Conservation (phyloP, 73 alveolate genomes). For the Blepharisma stoltei region DNA sequence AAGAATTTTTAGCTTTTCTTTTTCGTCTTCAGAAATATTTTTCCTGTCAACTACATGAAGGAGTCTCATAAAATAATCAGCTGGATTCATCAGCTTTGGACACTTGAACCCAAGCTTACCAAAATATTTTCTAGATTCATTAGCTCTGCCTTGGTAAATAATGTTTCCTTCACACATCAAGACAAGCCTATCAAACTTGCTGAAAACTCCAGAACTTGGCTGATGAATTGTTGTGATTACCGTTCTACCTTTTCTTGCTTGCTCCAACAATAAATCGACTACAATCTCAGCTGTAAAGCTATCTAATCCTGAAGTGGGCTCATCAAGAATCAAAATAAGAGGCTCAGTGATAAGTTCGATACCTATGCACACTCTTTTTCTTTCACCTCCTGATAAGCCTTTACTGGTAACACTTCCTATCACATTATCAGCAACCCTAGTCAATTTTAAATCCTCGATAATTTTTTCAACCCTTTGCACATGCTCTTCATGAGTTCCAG, state of each 20-base stretch:
- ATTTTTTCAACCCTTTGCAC: background rate
- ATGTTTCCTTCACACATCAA: constrained; percentile 54
- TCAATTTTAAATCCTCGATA: background rate
- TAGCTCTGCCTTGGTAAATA: constrained; percentile 59
- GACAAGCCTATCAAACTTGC: constrained; percentile 56
- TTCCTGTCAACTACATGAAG: background rate
- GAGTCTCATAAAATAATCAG: constrained; percentile 29
- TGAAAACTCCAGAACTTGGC: constrained; percentile 54
- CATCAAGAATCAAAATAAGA: constrained; percentile 67
- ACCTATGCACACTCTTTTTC: constrained; percentile 74
- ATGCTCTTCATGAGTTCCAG: background rate
- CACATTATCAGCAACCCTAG: background rate
- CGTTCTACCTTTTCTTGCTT: constrained; percentile 49
- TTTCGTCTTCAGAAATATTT: background rate
- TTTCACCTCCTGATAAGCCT: constrained; percentile 87
- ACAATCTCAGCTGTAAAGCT: constrained; percentile 49
- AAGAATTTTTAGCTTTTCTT: background rate
- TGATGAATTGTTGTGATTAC: constrained; percentile 67
- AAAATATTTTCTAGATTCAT: constrained; percentile 39
- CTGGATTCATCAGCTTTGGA: constrained; percentile 53
- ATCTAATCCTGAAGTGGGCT: constrained; percentile 85
- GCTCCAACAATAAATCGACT: constrained; percentile 37
- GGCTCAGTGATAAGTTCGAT: constrained; percentile 75
- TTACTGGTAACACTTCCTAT: constrained; percentile 53
- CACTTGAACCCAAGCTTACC: constrained; percentile 41